These are phyloP conservation scores for Cyclocybe cylindracea DNA, from an alignment of 768 basidiomycete species.

Conservation along the genomic window DNA sequence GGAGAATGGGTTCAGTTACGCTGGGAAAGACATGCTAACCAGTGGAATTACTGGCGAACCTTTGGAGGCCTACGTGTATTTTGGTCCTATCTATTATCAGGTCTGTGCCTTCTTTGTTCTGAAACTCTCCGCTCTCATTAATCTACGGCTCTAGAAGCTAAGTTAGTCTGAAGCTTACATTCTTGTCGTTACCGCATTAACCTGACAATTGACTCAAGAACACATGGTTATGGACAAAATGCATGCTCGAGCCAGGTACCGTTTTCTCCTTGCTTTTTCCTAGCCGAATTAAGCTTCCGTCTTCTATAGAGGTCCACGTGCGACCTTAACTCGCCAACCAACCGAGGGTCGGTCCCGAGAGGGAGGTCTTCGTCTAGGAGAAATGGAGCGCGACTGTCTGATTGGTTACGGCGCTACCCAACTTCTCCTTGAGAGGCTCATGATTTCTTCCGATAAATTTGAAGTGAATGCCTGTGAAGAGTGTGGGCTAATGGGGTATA, in stretches of 20 bases:
- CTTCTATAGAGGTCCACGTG: slow-evolving; percentile 80
- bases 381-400: slow-evolving; percentile 99
- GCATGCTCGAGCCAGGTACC: slow-evolving; percentile 95
- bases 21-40: slow-evolving; percentile 98
- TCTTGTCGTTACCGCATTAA: not conserved
- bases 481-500: slow-evolving; percentile 93
- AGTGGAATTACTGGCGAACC: slow-evolving; percentile 98
- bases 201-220: slow-evolving; percentile 42
- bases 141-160: slow-evolving; percentile 66
- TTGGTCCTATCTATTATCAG: slow-evolving; percentile 98
- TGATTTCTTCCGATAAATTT: slow-evolving; percentile 99
- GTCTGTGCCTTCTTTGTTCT: slow-evolving; percentile 37
- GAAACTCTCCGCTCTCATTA: slow-evolving; percentile 6
- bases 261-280: slow-evolving; percentile 7
- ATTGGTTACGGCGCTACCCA: slow-evolving; percentile 99
- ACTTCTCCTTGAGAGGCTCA: slow-evolving; percentile 91
- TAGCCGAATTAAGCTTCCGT: slow-evolving; percentile 6
- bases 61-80: slow-evolving; percentile 96
- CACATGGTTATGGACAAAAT: slow-evolving; percentile 99
- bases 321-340: slow-evolving; percentile 94
- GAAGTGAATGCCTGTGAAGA: slow-evolving; percentile 94
- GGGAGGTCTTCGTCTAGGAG: slow-evolving; percentile 94
- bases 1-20: slow-evolving; percentile 94
- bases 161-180: slow-evolving; percentile 55
- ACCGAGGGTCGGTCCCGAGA: slow-evolving; percentile 98